Base-by-base conservation (phyloP, 768 basidiomycete genomes). In the Cyclocybe aegerita region DNA sequence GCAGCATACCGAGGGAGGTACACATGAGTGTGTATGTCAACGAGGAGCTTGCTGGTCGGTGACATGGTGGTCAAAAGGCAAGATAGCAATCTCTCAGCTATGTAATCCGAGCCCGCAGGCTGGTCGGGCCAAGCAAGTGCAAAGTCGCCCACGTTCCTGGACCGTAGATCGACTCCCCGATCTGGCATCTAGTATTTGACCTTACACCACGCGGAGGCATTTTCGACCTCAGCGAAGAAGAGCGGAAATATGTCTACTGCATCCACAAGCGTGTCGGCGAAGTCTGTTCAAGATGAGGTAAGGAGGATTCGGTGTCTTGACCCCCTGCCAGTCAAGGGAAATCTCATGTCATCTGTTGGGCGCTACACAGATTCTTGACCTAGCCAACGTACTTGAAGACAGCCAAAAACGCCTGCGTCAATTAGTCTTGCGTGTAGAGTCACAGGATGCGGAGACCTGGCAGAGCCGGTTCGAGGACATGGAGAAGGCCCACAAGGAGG, bases 11-110 rank as follows among this genome's bases (percentile, higher is more conserved):
- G 78, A 2, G 90, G 88, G 14, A 91, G 78, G 62, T 91, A 94
- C 37, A 93, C 80, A 56, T 94, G 92, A 4, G 89, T 90, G 73
- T 94, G 92, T 31, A 94, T 74, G 70, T 94, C 92, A 39, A 94
- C 81, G 39, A 90, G 63, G 37, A 77, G 66, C 52, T 66, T 74
- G 39, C 63, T 61, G 10, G 69, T 54, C 46, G 65, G 55, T 32
- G 53, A 48, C 55, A 58, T 62, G 40, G 38, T 15, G 35, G 46
- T 29, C 33, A 11, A 44, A 33, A 16, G 17, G 23, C 31, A 52
- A 41, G 41, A 11, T 32, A 41, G 23, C 9, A 33, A 43, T 43
- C 43, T 23, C 14, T 15, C 11, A 38, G 32, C n/a, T 23, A 30
- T 11, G 30, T 35, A 8, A 11, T 30, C 29, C 7, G 36, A 38